Conservation (phyloP, 2,329 filamentous ascomycete species). For the Coleophoma eucalyptorum region DNA sequence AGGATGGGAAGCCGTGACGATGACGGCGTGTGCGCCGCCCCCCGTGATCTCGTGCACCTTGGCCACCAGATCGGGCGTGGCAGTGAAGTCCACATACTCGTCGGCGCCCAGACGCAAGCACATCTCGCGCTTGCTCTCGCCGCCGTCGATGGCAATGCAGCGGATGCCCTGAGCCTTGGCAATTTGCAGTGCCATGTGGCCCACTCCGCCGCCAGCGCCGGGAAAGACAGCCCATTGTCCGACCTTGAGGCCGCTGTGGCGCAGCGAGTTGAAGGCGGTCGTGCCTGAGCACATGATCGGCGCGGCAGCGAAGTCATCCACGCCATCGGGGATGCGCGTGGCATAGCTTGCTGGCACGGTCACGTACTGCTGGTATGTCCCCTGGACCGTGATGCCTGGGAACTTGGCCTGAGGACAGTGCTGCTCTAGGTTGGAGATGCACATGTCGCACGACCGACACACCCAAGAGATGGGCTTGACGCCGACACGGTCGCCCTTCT, state of each 20-base stretch:
- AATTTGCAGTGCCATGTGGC: constrained; percentile 54
- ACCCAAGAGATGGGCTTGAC: constrained; percentile 54
- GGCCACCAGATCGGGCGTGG: constrained; percentile 38
- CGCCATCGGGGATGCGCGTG: constrained; percentile 57
- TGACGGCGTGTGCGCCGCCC: constrained; percentile 54
- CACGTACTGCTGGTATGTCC: constrained; percentile 67
- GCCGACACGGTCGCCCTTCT: constrained; percentile 60
- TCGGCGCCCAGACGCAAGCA: constrained; percentile 55
- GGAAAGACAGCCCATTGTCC: constrained; percentile 41
- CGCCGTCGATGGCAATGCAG: constrained; percentile 59
- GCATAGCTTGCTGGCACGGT: constrained; percentile 59
- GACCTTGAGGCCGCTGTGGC: constrained; percentile 47
- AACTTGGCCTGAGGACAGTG: constrained; percentile 54
- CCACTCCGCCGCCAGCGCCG: constrained; percentile 54
- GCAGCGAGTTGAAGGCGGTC: constrained; percentile 57
- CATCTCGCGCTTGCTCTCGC: constrained; percentile 53
- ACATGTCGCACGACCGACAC: constrained; percentile 44
- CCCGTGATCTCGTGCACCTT: constrained; percentile 47
- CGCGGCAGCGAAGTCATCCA: constrained; percentile 55
- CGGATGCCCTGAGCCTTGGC: constrained; percentile 52
- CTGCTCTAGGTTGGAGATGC: constrained; percentile 53
- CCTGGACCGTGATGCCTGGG: constrained; percentile 60
- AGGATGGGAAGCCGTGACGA: constrained; percentile 46
- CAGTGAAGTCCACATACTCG: constrained; percentile 57
- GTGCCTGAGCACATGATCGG: constrained; percentile 63